Evolutionary conservation across 805 yeast species (phyloP).

Genomic region (Starmerella cellae): DNA sequence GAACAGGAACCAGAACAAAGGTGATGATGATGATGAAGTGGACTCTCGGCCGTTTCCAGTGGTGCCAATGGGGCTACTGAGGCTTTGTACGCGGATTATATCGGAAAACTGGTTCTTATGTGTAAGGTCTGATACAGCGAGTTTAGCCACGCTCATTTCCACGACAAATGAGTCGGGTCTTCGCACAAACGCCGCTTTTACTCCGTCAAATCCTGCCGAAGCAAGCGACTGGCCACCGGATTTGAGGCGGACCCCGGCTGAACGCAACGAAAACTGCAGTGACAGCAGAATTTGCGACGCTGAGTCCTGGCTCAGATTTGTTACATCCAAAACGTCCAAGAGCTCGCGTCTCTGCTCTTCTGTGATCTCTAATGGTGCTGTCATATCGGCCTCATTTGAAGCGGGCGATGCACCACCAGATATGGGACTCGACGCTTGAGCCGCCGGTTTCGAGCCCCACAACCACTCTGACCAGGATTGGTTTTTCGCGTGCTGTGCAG

Average conservation of each 20-base stretch:
- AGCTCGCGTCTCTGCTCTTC: conserved; percentile 83
- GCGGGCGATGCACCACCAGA: background rate
- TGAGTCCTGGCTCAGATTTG: conserved; percentile 35
- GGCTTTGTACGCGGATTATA: conserved; percentile 11
- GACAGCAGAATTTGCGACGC: conserved; percentile 43
- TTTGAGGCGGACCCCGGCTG: conserved; percentile 62
- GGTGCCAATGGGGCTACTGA: background rate
- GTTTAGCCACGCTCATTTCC: conserved; percentile 62
- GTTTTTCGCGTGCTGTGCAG: conserved; percentile 12
- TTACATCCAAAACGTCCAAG: conserved; percentile 85
- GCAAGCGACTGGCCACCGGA: conserved; percentile 40
- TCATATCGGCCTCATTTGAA: conserved; percentile 25
- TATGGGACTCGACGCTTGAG: background rate
- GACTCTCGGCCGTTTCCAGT: background rate
- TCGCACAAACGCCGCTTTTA: conserved; percentile 57
- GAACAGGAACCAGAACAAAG: conserved; percentile 62
- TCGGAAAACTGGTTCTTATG: conserved; percentile 57
- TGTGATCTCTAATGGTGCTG: conserved; percentile 37
- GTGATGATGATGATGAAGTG: too few relatives aligned
- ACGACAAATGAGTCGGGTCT: conserved; percentile 66
- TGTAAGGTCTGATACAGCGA: conserved; percentile 79
- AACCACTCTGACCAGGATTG: conserved; percentile 21
- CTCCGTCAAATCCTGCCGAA: conserved; percentile 70
- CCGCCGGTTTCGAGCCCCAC: conserved; percentile 15
- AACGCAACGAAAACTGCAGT: conserved; percentile 51